phyloP scores from a whole-genome alignment of 345 rosid species.

The Orychophragmus violaceus region DNA sequence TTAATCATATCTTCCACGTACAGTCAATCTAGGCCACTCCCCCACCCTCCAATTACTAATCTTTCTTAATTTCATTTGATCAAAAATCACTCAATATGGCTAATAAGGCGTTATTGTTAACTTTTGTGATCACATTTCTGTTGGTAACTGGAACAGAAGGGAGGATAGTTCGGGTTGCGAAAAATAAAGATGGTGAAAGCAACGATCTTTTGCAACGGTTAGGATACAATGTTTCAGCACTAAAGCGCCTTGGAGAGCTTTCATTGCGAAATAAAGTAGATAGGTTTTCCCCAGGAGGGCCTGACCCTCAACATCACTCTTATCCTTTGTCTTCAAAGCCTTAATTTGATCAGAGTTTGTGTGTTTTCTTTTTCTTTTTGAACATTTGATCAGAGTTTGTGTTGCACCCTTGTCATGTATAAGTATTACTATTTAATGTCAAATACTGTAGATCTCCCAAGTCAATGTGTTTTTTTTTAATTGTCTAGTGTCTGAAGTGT shows the following conservation, averaged over 20 bases:
- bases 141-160: slow-evolving; percentile 15
- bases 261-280: neutral
- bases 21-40: neutral
- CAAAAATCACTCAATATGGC: slow-evolving; percentile 7
- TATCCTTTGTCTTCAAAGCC: slow-evolving; percentile 22
- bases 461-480: too few species aligned
- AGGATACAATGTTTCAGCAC: slow-evolving; percentile 28
- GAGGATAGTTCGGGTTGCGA: slow-evolving; percentile 12
- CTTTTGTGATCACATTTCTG: neutral
- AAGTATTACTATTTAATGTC: neutral
- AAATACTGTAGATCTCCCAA: neutral
- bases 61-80: slow-evolving; percentile 1
- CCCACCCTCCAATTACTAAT: neutral
- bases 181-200: slow-evolving; percentile 12
- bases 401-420: slow-evolving; percentile 8
- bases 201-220: slow-evolving; percentile 23
- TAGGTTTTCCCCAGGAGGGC: slow-evolving; percentile 34
- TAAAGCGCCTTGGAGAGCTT: slow-evolving; percentile 16
- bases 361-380: neutral
- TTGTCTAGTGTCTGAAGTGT: too few species aligned
- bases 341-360: neutral
- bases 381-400: neutral
- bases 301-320: slow-evolving; percentile 36
- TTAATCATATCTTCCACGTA: slow-evolving; percentile 17
- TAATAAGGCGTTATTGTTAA: slow-evolving; percentile 12